Evolutionary conservation across 1,284 basidiomycete species (phyloP).

Genomic region (Trametes polyzona): DNA sequence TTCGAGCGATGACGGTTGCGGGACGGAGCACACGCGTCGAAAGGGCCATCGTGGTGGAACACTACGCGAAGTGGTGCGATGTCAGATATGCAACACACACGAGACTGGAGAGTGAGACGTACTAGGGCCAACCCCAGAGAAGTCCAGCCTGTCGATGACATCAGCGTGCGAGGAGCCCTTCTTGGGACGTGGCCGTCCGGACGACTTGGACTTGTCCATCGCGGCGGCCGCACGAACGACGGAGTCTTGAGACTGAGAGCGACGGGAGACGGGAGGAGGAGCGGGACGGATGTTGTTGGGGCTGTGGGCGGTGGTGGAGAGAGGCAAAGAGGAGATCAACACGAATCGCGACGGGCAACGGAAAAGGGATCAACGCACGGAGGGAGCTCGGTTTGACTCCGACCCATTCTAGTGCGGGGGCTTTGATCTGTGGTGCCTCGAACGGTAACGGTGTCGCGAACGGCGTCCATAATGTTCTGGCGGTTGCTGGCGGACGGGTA

Average conservation of each 20-base stretch:
- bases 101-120: slow-evolving; percentile 37
- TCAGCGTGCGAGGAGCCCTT: slow-evolving; percentile 75
- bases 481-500: slow-evolving; percentile 32
- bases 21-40: slow-evolving; percentile 86
- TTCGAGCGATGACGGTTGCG: slow-evolving; percentile 78
- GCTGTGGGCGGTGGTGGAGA: slow-evolving; percentile 13
- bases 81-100: slow-evolving; percentile 2
- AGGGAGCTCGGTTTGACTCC: slow-evolving; percentile 47
- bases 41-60: slow-evolving; percentile 89
- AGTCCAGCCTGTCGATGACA: slow-evolving; percentile 68
- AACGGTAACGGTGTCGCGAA: slow-evolving; percentile 64
- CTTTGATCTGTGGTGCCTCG: slow-evolving; percentile 39
- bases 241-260: slow-evolving; percentile 76
- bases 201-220: slow-evolving; percentile 59
- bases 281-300: slow-evolving; percentile 35
- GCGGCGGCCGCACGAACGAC: slow-evolving; percentile 43
- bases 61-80: slow-evolving; percentile 46
- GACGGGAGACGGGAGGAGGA: slow-evolving; percentile 47
- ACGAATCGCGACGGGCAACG: slow-evolving; percentile 13
- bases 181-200: slow-evolving; percentile 42
- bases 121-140: slow-evolving; percentile 77
- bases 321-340: slow-evolving; percentile 30
- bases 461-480: slow-evolving; percentile 58
- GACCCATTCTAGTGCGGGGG: slow-evolving; percentile 48
- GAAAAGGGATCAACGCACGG: slow-evolving; percentile 37